These are phyloP conservation scores for Leishmania tropica DNA, from an alignment of 208 protist species.

Conservation along the genomic window DNA sequence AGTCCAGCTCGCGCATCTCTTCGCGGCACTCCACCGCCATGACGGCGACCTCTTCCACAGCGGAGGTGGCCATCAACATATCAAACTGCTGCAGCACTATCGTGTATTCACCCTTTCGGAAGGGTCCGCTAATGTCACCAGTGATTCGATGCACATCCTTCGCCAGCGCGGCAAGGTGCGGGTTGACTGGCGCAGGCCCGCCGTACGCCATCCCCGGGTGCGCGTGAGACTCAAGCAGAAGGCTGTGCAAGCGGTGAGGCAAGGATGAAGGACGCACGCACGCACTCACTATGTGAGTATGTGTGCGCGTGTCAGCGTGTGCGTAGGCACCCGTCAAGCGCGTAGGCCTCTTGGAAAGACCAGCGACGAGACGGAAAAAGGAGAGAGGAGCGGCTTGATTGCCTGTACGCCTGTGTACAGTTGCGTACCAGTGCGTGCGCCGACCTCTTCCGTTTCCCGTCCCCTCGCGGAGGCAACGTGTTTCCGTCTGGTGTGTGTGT, in stretches of 20 bases:
- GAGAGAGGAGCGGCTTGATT: too few species aligned
- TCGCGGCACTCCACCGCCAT: conserved; percentile 24
- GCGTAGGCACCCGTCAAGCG: too few species aligned
- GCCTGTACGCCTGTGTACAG: too few species aligned
- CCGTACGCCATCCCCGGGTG: neutral
- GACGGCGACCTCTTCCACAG: conserved; percentile 38
- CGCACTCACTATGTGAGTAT: neutral
- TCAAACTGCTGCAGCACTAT: conserved; percentile 82
- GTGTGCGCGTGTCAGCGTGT: neutral
- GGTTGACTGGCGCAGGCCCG: neutral
- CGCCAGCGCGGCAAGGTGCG: conserved; percentile 5
- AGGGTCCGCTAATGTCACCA: conserved; percentile 27
- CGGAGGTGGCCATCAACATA: conserved; percentile 53
- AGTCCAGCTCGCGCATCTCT: conserved; percentile 38
- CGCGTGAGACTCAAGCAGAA: neutral
- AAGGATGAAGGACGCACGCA: neutral
- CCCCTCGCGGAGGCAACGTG: too few species aligned
- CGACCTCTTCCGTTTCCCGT: too few species aligned
- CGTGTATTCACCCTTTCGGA: conserved; percentile 58
- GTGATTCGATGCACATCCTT: conserved; percentile 23
- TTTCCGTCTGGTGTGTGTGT: neutral
- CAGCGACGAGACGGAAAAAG: too few species aligned
- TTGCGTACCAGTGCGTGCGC: too few species aligned
- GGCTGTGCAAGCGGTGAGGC: neutral
- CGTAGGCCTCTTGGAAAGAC: too few species aligned